Percentiles rank a stretch among this genome's conserved stretches.
Evolutionary conservation across 495 filamentous ascomycete genomes (phyloP).

Genomic region (Arthonia radiata): DNA sequence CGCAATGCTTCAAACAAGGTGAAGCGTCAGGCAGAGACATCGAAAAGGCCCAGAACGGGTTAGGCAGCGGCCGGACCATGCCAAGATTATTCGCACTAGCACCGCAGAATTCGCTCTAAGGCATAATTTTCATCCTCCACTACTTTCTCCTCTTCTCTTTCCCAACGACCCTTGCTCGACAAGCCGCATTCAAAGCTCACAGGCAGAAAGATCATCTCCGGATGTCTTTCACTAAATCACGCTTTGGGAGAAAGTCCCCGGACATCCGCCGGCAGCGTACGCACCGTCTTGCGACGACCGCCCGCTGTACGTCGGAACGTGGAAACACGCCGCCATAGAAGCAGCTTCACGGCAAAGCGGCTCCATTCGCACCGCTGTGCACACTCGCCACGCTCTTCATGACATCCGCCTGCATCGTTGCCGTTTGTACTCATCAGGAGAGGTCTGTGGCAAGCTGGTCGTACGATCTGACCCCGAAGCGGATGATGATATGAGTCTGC

Average conservation of each 20-base stretch:
- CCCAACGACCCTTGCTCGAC: constrained; percentile 73
- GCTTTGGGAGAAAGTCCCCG: constrained; percentile 99
- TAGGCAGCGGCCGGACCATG: too few relatives aligned
- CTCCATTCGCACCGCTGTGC: constrained; percentile 21
- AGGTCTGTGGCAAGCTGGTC: constrained; percentile 5
- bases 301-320: constrained; percentile 33
- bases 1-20: too few relatives aligned
- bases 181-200: constrained; percentile 99
- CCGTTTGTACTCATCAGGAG: constrained; percentile 24
- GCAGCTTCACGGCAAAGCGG: constrained; percentile 60
- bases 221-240: constrained; percentile 16
- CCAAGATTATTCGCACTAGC: constrained; percentile 6
- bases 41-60: too few relatives aligned
- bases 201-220: constrained; percentile 42
- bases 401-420: constrained; percentile 4
- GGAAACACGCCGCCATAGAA: constrained; percentile 99
- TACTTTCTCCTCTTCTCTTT: constrained; percentile 17
- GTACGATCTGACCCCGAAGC: constrained; percentile 17
- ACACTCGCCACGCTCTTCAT: constrained; percentile 20
- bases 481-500: constrained; percentile 71
- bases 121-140: too few relatives aligned
- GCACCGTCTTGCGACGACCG: too few relatives aligned
- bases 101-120: constrained; percentile 4
- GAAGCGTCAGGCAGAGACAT: too few relatives aligned
- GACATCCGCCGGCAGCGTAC: too few relatives aligned